Base-by-base conservation (phyloP, 768 basidiomycete species). In the Leccinum obscurum region DNA sequence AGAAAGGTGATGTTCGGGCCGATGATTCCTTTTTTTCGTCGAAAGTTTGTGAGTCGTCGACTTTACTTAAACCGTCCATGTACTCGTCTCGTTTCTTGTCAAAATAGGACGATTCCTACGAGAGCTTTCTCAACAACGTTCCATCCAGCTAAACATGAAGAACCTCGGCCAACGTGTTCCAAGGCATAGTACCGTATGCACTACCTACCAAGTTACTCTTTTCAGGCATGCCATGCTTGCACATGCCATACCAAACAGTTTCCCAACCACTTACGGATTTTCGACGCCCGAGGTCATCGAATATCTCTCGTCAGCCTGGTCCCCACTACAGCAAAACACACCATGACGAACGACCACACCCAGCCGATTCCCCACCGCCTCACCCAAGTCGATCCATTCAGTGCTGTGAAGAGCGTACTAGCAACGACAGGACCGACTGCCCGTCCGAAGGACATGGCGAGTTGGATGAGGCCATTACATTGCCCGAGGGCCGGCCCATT, bases 401-500 rank as follows among this genome's bases (percentile, higher is more conserved):
- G 53, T 1, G 48, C 51, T 0, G 68, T 67, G 17, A 68, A 68
- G 39, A 67, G 11, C 22, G 63, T 32, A 52, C 81, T 84, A 44
- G 81, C 81, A 58, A 85, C 77, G 15, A 83, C 78, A 11, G 87
- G 86, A 44, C 77, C 80, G 51, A 85, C 66, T 2, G 83, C 78
- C 13, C 86, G 79, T 9, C 82, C 78, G 28, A 79, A 62, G 60
- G 82, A 84, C 83, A 84, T 83, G 5, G 78, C 74, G 52, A 83
- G 77, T 62, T 86, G 83, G 15, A 85, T 79, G 7, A 88, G 77
- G 17, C 85, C 86, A 62, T 87, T 88, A 24, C 50, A 26, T 30
- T 28, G 50, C 9, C 50, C 50, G 6, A 52, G 50, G 50, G 50
- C 50, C 28, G 50, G 28, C 34, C 34, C 34, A 15, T 17, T 4